A percentile compares a stretch with the other conserved stretches of the same genome.
These are phyloP conservation scores for Rachicladosporium sp. DNA, from an alignment of 2,329 filamentous ascomycete genomes.

Conservation along the genomic window DNA sequence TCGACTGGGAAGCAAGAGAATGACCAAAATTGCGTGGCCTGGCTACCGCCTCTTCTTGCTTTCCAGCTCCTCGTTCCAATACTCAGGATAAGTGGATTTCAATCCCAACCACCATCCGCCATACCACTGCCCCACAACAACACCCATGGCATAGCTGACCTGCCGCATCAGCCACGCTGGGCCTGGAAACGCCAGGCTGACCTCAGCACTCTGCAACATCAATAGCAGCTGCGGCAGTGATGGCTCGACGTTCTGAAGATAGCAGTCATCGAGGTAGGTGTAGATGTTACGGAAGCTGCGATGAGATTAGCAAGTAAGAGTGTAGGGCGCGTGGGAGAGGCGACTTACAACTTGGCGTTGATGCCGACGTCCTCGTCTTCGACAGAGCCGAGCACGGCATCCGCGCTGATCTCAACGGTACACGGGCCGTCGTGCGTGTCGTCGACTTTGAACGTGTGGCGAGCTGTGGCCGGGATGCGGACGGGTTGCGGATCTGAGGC, in stretches of 20 bases:
- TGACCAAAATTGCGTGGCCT: too few species aligned
- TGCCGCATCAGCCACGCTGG: slow-evolving; percentile 14
- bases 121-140: slow-evolving; percentile 16
- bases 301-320: not conserved
- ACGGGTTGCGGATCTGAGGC: slow-evolving; percentile 15
- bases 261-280: slow-evolving; percentile 20
- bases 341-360: slow-evolving; percentile 13
- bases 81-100: too few species aligned
- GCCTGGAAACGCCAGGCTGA: slow-evolving; percentile 17
- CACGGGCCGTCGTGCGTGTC: slow-evolving; percentile 14
- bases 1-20: too few species aligned
- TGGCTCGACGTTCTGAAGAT: slow-evolving; percentile 11
- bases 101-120: not conserved
- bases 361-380: slow-evolving; percentile 11
- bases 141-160: slow-evolving; percentile 14
- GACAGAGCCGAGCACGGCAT: slow-evolving; percentile 7
- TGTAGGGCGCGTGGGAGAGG: not conserved
- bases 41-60: too few species aligned
- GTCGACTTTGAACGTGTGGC: slow-evolving; percentile 20
- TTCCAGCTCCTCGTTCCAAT: too few species aligned
- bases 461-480: slow-evolving; percentile 12
- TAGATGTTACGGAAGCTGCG: slow-evolving; percentile 18
- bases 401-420: slow-evolving; percentile 16
- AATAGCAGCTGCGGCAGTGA: slow-evolving; percentile 17
- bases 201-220: slow-evolving; percentile 17